These are phyloP conservation scores for Sporothrix luriei DNA, from an alignment of 2,329 filamentous ascomycete species.

Conservation along the genomic window DNA sequence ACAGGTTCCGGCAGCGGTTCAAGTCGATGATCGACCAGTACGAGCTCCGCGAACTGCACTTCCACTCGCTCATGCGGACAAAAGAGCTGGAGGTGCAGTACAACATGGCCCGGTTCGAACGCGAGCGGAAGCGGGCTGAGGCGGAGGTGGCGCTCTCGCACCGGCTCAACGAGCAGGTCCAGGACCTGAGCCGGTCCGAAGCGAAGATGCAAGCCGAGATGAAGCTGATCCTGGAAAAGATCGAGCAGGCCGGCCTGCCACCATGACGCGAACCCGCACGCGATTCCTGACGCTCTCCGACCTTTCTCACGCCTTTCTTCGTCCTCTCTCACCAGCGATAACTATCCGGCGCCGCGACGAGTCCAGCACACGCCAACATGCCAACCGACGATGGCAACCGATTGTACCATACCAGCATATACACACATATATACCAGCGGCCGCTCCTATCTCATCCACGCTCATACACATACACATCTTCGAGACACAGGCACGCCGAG, in stretches of 20 bases:
- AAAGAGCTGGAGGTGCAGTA: slow-evolving; percentile 96
- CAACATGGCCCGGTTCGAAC: slow-evolving; percentile 83
- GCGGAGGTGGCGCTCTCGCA: slow-evolving; percentile 76
- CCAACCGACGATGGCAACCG: not conserved
- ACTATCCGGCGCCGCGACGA: not conserved
- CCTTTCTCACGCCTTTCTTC: not conserved
- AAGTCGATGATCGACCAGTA: slow-evolving; percentile 97
- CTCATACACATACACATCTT: too few species aligned
- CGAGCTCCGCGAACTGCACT: slow-evolving; percentile 91
- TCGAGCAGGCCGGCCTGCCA: slow-evolving; percentile 81
- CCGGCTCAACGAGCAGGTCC: slow-evolving; percentile 86
- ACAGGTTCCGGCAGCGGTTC: slow-evolving; percentile 79
- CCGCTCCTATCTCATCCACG: not conserved
- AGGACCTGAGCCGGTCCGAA: slow-evolving; percentile 95
- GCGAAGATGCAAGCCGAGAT: slow-evolving; percentile 90
- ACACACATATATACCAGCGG: not conserved
- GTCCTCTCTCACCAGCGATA: not conserved
- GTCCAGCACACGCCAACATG: not conserved
- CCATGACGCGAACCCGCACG: slow-evolving; percentile 24
- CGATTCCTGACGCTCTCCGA: not conserved
- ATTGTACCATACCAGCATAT: not conserved
- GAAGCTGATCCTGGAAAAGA: slow-evolving; percentile 98
- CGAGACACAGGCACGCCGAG: too few species aligned
- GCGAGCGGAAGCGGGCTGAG: slow-evolving; percentile 86
- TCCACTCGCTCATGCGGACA: slow-evolving; percentile 85